Percentiles rank a stretch among this genome's conserved stretches.
These are phyloP conservation scores for Ascochyta pisi DNA, from an alignment of 2,329 filamentous ascomycete species.

Conservation along the genomic window DNA sequence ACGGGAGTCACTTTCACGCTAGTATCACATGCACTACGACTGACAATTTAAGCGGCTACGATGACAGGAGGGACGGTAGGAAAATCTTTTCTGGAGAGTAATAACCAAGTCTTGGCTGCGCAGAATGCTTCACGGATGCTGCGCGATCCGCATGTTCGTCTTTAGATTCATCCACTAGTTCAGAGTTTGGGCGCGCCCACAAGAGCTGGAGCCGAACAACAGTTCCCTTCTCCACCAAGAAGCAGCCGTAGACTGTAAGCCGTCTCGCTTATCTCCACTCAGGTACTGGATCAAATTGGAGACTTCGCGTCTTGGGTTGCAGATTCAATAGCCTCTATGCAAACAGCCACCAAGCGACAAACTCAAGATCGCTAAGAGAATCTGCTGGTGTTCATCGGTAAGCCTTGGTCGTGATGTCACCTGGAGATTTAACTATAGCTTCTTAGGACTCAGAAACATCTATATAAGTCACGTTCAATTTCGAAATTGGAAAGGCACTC, in stretches of 20 bases:
- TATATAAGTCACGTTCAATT: constrained; percentile 5
- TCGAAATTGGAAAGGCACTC: neutral
- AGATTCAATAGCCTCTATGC: constrained; percentile 10
- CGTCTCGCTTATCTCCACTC: neutral
- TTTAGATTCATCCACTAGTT: neutral
- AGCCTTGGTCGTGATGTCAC: constrained; percentile 1
- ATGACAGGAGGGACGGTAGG: neutral
- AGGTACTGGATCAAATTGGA: neutral
- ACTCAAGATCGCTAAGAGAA: neutral
- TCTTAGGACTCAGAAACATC: neutral
- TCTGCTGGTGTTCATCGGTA: neutral
- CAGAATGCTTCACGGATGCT: neutral
- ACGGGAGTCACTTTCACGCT: too few species aligned
- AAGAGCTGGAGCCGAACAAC: neutral
- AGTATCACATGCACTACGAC: too few species aligned
- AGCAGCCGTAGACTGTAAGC: neutral
- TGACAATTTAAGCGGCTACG: too few species aligned
- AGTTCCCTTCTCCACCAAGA: too few species aligned
- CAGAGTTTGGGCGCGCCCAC: neutral
- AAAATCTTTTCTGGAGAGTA: too few species aligned
- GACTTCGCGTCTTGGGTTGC: constrained; percentile 4
- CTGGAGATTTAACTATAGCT: neutral
- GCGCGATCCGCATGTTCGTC: neutral
- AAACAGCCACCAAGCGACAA: too few species aligned
- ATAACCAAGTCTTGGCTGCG: too few species aligned